These are phyloP conservation scores for Beauveria brongniartii DNA, from an alignment of 2,329 filamentous ascomycete genomes.

Conservation along the genomic window DNA sequence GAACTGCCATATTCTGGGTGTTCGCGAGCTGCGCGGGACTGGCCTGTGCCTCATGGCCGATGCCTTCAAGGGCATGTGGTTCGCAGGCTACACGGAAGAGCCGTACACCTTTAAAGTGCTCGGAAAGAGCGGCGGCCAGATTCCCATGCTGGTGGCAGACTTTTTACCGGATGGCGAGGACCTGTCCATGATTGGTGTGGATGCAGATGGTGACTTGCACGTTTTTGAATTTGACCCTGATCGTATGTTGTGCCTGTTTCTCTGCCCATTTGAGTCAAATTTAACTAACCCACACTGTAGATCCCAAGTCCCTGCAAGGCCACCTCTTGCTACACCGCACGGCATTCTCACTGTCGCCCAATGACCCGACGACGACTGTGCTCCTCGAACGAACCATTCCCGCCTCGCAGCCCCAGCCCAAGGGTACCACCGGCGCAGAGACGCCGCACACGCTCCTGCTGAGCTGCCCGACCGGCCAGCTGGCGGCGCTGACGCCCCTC, in stretches of 20 bases:
- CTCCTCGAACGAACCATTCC: slow-evolving; percentile 62
- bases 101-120: slow-evolving; percentile 93
- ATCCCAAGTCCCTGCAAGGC: slow-evolving; percentile 87
- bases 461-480: slow-evolving; percentile 65
- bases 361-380: slow-evolving; percentile 65
- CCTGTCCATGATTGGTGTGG: slow-evolving; percentile 73
- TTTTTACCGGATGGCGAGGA: slow-evolving; percentile 81
- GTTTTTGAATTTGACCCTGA: slow-evolving; percentile 92
- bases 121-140: slow-evolving; percentile 70
- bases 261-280: slow-evolving; percentile 16
- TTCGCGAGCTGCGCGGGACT: slow-evolving; percentile 74
- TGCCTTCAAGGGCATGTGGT: slow-evolving; percentile 90
- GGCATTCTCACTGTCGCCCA: slow-evolving; percentile 76
- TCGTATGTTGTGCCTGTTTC: slow-evolving; percentile 46
- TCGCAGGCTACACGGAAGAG: slow-evolving; percentile 92
- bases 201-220: slow-evolving; percentile 79
- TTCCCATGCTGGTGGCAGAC: slow-evolving; percentile 76
- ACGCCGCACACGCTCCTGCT: slow-evolving; percentile 50
- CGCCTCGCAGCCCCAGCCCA: slow-evolving; percentile 28
- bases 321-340: slow-evolving; percentile 79
- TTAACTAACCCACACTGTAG: slow-evolving; percentile 33
- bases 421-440: slow-evolving; percentile 18
- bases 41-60: slow-evolving; percentile 85
- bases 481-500: slow-evolving; percentile 70
- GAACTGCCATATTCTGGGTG: slow-evolving; percentile 83